phyloP scores from a whole-genome alignment of 164 flowering plant species.

The Santalum album region DNA sequence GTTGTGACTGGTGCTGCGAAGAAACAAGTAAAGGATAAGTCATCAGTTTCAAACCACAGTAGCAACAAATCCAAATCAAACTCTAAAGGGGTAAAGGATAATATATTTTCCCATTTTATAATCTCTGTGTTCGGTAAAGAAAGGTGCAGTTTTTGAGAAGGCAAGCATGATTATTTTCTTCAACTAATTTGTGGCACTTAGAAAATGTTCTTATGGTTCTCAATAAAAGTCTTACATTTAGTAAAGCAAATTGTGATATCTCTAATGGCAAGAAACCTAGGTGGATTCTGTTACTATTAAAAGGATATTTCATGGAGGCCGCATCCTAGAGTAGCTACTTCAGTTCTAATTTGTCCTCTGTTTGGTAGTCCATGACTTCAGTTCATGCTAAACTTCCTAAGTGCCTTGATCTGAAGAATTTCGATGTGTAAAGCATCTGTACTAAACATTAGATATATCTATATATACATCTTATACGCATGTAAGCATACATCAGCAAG shows the following conservation, averaged over 20 bases:
- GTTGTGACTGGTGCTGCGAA: constrained; percentile 66
- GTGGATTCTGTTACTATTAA: no score
- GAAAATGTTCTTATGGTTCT: not conserved
- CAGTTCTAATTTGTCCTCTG: no score
- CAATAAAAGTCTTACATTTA: no score
- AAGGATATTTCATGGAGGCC: no score
- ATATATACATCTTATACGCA: not conserved
- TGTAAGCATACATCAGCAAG: not conserved
- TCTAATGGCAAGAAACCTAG: no score
- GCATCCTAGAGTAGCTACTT: no score
- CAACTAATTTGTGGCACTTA: not conserved
- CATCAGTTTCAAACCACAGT: constrained; percentile 51
- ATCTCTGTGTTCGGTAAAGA: not conserved
- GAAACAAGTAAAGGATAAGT: constrained; percentile 65
- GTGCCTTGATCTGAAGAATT: no score
- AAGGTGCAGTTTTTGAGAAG: not conserved
- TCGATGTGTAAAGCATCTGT: no score
- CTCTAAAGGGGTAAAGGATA: constrained; percentile 39
- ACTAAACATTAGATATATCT: no score
- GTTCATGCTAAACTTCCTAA: no score
- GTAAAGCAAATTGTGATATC: no score
- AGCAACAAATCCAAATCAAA: constrained; percentile 65
- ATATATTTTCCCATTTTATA: not conserved
- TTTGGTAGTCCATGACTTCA: no score
- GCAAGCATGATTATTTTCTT: not conserved